Evolutionary conservation across 768 basidiomycete species (phyloP).

Genomic region (Tubosaeta sp.): DNA sequence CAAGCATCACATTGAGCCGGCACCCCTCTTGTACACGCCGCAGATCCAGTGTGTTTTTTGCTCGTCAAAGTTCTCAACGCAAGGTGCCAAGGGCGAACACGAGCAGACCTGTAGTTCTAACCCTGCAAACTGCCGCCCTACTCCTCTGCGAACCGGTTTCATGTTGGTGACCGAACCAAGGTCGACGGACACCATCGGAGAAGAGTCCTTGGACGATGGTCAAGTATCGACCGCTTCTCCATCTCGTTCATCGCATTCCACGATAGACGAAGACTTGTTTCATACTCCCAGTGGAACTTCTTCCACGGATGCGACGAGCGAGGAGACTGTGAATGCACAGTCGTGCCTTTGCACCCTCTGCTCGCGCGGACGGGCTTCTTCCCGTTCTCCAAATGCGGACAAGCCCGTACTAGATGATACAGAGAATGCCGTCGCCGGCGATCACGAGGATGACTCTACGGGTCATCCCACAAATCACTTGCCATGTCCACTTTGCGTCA

Average conservation of each 20-base stretch:
- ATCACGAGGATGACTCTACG: background rate
- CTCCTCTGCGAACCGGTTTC: background rate
- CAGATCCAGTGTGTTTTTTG: conserved; percentile 12
- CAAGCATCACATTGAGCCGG: background rate
- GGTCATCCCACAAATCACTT: background rate
- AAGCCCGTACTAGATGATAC: background rate
- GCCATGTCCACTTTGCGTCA: background rate
- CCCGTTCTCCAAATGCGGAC: background rate
- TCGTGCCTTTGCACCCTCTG: background rate
- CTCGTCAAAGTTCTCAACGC: background rate
- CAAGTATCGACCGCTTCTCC: background rate
- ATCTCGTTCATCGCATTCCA: conserved; percentile 4
- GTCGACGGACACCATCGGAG: background rate
- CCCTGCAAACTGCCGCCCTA: background rate
- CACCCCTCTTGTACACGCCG: background rate
- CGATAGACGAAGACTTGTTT: conserved; percentile 3
- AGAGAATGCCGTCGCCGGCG: background rate
- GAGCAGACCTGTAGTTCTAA: conserved; percentile 1
- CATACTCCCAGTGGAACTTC: conserved; percentile 1
- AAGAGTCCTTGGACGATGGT: background rate
- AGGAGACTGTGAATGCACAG: background rate
- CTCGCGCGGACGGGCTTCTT: background rate
- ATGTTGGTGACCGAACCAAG: background rate
- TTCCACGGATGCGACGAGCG: background rate
- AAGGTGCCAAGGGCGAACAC: background rate